Base-by-base conservation (phyloP, 2,329 filamentous ascomycete species). In the Dactylellina parvicollis region DNA sequence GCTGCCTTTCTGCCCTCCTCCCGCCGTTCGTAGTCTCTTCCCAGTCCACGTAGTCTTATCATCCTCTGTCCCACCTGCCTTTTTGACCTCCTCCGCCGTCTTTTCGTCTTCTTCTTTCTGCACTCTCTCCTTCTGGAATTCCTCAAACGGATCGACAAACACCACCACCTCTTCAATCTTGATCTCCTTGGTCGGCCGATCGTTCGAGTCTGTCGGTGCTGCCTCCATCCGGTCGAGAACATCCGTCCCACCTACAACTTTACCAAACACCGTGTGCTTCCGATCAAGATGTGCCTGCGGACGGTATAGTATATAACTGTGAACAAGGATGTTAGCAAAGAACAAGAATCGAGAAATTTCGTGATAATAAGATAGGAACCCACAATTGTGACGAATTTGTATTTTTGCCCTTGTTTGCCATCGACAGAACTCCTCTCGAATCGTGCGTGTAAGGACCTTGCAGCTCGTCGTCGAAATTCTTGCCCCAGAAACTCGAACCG, bases 401-500 rank as follows among this genome's bases (percentile, higher is more conserved):
- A 79, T 97, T 94, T 79, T 97, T 97, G 69, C 95, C 95, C 80
- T 99, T 99, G 81, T 99, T 99, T 40, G 95, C 95, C 95, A 99
- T 99, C 76, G 90, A 92, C 24, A 96, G 79, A 0, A 93, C 86
- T 10, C 95, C 95, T 26, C 93, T 85, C 0, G 85, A 83, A 78
- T 92, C 90, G 78, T 99, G 95, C n/a, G 89, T 90, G 40, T 92
- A 81, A 0, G 94, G 92, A 0, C 93, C 92, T 14, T 97, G 92
- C 75, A 98, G 90, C 80, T 99, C 95, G 80, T 99, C 95, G 59
- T 90, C 85, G 78, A 99, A 99, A 74, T 92, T 91, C 81, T 96
- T 96, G 69, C 91, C 91, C 95, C 95, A 99, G 72, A 96, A 88
- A 78, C 91, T 96, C 52, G 88, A 83, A 0, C 95, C 95, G n/a